Evolutionary conservation across 345 rosid species (phyloP), one percentile per base, ranked within the genome.

Genomic region (Eucalyptus melliodora): DNA sequence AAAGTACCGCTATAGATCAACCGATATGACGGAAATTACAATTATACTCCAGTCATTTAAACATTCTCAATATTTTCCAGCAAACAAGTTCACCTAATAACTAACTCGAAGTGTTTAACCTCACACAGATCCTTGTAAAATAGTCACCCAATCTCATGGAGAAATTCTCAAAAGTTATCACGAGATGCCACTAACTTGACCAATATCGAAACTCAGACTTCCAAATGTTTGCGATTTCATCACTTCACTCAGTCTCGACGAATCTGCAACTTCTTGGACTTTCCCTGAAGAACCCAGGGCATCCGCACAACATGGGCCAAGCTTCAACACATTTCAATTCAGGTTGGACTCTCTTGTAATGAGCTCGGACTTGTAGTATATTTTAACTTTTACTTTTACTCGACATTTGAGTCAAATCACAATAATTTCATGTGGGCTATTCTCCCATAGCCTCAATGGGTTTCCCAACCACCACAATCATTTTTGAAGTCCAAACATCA

Each of bases 21-120:
- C 13, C 8, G 0, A 34, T 72, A 72, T 3, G 21, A 69, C 0
- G 0, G 3, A 34, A 1, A 34, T 34, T 72, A 34, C 1, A 72
- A 34, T 72, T 11, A 17, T 9, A 34, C 26, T 34, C 7, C 1
- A 69, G 9, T 31, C 11, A 69, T 34, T 69, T 6, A 62, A 13
- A 62, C 9, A 7, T 30, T 62, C 6, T 27, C 16, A 7, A 30
- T 30, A 15, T 62, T 62, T 62, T 62, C 56, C 24, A 53, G 24
- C 9, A 53, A 53, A 53, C 56, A 53, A 53, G 56, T 53, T 53
- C 23, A 53, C 24, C 9, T 53, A 53, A 53, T 53, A 53, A 53
- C 56, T 51, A 53, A 53, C 55, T 51, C 55, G 23, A 56, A 23
- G 27, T 56, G 60, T 56, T 56, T 24, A 56, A 56, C 27, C 27